phyloP scores from a whole-genome alignment of 202 grass and related monocot genomes.

The Schoenoplectus tabernaemontani region DNA sequence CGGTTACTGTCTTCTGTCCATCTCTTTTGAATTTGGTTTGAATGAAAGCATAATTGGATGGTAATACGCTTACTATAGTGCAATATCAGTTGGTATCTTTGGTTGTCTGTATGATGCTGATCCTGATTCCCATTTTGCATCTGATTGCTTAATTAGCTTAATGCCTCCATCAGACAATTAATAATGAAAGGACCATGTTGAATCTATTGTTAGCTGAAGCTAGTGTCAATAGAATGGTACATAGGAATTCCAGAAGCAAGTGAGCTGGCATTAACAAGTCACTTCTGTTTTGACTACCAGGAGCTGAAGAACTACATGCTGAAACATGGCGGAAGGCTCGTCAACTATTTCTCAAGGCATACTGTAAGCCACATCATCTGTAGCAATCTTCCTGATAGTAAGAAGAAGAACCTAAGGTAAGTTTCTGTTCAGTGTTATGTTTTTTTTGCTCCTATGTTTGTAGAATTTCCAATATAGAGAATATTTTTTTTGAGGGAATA shows the following conservation, averaged over 20 bases:
- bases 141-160: neutral
- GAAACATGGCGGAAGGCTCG: constrained; percentile 70
- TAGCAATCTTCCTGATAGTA: constrained; percentile 64
- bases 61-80: neutral
- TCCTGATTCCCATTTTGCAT: neutral
- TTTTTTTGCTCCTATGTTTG: neutral
- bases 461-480: too few species aligned
- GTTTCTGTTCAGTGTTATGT: neutral
- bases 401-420: constrained; percentile 79
- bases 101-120: neutral
- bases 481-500: neutral
- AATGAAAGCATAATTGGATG: neutral
- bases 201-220: neutral
- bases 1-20: neutral
- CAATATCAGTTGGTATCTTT: neutral
- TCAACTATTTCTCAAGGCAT: constrained; percentile 86
- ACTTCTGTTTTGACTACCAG: constrained; percentile 24
- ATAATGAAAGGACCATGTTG: neutral
- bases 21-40: neutral
- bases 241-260: neutral
- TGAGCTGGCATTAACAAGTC: neutral
- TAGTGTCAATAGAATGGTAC: neutral
- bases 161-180: neutral
- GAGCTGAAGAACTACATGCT: constrained; percentile 88
- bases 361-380: constrained; percentile 82